Conservation (phyloP, 345 rosid species). For the Syzygium aqueum region DNA sequence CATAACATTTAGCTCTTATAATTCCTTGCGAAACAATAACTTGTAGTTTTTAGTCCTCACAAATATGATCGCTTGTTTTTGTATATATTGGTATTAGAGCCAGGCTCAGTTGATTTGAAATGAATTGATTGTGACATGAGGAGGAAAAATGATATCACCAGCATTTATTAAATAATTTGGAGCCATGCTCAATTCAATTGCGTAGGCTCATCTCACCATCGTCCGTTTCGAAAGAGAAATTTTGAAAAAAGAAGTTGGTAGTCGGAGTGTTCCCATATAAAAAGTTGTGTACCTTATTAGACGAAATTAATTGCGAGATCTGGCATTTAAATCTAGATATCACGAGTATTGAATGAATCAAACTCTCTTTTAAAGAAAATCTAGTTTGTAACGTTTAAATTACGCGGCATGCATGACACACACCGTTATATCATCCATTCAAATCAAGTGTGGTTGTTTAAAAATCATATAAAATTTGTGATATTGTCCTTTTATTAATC, state of each 20-base stretch:
- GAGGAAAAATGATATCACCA: background rate
- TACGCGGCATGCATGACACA: background rate
- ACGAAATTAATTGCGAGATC: background rate
- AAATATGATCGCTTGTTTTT: background rate
- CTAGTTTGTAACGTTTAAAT: background rate
- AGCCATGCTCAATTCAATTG: background rate
- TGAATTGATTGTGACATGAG: background rate
- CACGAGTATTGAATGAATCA: accelerated
- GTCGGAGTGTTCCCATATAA: background rate
- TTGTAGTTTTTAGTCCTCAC: background rate
- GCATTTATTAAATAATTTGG: background rate
- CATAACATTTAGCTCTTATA: too few relatives aligned
- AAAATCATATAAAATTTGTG: background rate
- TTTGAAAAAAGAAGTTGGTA: background rate
- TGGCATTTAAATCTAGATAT: background rate
- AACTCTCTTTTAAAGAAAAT: background rate
- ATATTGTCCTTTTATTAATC: background rate
- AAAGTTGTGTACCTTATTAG: background rate
- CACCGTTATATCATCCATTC: background rate
- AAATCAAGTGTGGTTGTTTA: background rate
- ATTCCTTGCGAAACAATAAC: too few relatives aligned
- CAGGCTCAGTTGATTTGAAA: accelerated
- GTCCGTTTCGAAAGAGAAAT: background rate
- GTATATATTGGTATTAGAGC: accelerated
- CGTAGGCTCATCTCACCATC: background rate